Evolutionary conservation across 2,329 filamentous ascomycete genomes (phyloP).

Genomic region (Blastomyces emzantsi): DNA sequence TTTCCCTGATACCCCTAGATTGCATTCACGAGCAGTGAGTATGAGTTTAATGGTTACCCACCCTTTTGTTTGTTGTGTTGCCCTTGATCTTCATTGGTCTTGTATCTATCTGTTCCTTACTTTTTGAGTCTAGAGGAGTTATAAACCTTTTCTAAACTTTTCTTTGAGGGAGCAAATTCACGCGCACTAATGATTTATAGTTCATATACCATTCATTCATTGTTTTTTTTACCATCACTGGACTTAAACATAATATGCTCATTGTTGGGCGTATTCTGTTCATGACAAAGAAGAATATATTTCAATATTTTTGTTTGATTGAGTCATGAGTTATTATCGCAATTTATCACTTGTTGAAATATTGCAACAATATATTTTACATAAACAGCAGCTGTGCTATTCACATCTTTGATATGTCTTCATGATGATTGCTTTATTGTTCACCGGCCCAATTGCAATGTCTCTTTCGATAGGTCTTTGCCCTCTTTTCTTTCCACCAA

Average conservation of each 20-base stretch:
- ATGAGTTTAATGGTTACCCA: background rate
- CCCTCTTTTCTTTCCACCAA: background rate
- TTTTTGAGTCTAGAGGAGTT: background rate
- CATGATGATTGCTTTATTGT: background rate
- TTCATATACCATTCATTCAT: background rate
- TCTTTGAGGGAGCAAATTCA: background rate
- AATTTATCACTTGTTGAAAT: background rate
- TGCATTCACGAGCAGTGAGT: background rate
- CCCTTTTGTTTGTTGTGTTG: background rate
- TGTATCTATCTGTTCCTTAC: background rate
- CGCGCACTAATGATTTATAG: background rate
- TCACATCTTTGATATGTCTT: background rate
- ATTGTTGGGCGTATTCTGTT: background rate
- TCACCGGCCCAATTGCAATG: background rate
- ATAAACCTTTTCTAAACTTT: background rate
- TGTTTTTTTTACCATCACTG: background rate
- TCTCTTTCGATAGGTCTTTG: background rate
- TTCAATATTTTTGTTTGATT: background rate
- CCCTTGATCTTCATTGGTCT: too few species aligned
- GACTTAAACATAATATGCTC: background rate
- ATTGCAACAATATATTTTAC: background rate
- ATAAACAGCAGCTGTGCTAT: background rate
- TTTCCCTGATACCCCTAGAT: background rate
- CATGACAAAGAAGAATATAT: background rate
- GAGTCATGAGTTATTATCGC: background rate